phyloP scores from a whole-genome alignment of 129 eudicot genomes.

The Pittosporum tobira region DNA sequence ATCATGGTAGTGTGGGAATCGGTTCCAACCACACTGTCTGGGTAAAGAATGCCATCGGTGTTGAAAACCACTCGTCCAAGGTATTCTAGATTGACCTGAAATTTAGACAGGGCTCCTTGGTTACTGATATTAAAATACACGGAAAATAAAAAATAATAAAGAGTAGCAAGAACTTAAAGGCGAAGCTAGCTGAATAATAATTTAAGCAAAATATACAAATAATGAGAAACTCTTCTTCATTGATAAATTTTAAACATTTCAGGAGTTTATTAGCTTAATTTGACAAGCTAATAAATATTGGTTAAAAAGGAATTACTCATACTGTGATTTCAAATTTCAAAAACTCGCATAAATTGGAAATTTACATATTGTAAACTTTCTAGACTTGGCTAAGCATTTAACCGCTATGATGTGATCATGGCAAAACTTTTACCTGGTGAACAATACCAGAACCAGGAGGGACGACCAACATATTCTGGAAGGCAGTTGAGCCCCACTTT shows the following conservation, averaged over 20 bases:
- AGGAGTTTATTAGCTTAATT: no score
- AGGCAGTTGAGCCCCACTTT: constrained; percentile 97
- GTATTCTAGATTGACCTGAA: constrained; percentile 90
- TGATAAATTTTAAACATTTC: background rate
- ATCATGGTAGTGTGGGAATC: constrained; percentile 99
- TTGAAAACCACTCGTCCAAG: constrained; percentile 99
- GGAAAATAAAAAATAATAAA: background rate
- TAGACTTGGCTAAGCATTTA: constrained; percentile 1
- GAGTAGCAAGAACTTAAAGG: background rate
- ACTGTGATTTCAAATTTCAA: no score
- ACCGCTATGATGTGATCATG: background rate
- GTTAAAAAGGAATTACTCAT: no score
- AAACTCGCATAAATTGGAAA: background rate
- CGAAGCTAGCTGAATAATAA: background rate
- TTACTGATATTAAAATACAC: background rate
- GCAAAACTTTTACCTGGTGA: constrained; percentile 70
- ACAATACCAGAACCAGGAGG: constrained; percentile 99
- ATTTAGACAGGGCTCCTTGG: background rate
- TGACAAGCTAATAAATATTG: no score
- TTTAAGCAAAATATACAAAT: background rate
- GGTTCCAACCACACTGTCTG: constrained; percentile 98
- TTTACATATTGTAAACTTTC: background rate
- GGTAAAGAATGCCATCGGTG: constrained; percentile 80
- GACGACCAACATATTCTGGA: constrained; percentile 96
- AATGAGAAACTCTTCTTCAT: background rate